Conservation (phyloP, 2,329 filamentous ascomycete species). For the Cladosporium colombiae region DNA sequence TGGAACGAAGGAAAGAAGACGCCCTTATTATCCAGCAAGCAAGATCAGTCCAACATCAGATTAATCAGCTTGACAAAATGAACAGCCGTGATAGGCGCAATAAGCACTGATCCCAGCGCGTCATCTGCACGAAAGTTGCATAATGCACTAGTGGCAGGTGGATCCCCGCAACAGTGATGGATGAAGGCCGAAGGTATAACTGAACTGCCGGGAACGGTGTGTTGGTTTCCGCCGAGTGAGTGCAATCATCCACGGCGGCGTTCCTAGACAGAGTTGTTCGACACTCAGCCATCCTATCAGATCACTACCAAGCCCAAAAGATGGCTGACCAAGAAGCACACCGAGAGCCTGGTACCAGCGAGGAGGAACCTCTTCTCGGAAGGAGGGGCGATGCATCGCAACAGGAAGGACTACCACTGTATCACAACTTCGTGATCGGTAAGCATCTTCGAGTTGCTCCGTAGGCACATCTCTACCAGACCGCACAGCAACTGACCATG, state of each 20-base stretch:
- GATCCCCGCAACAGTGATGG: conserved; percentile 12
- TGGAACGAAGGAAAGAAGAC: not conserved
- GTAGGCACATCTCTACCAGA: not conserved
- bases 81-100: conserved; percentile 13
- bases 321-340: conserved; percentile 56
- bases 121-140: conserved; percentile 15
- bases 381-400: conserved; percentile 73
- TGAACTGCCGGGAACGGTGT: not conserved
- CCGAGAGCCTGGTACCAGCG: conserved; percentile 45
- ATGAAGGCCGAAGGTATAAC: not conserved
- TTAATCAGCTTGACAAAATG: conserved; percentile 12
- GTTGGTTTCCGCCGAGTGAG: not conserved
- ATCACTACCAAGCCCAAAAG: not conserved
- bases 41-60: not conserved
- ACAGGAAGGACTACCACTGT: conserved; percentile 61
- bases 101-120: conserved; percentile 8
- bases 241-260: not conserved
- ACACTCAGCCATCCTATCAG: not conserved
- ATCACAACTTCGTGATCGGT: conserved; percentile 76
- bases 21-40: not conserved
- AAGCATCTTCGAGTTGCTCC: conserved; percentile 37
- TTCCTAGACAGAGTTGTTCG: not conserved
- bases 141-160: conserved; percentile 17
- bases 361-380: conserved; percentile 72
- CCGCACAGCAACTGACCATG: conserved; percentile 21